These are phyloP conservation scores for Reticulascus tulasneorum DNA, from an alignment of 2,329 filamentous ascomycete genomes.

Conservation along the genomic window DNA sequence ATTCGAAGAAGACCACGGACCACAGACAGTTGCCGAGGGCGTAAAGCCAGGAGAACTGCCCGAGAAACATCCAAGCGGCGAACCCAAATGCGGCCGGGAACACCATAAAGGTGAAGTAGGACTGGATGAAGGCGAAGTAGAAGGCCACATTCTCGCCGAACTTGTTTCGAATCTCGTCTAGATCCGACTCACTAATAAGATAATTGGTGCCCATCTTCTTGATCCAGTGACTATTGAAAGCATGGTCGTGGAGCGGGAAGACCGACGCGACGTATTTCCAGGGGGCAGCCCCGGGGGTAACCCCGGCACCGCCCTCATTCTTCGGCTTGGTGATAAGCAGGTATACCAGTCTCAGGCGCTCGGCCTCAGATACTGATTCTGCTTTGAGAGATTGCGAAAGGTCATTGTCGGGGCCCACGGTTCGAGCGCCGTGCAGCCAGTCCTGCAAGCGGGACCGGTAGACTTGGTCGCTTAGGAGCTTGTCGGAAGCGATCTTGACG, in stretches of 20 bases:
- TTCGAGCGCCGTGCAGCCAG: slow-evolving; percentile 86
- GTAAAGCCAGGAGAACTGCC: slow-evolving; percentile 79
- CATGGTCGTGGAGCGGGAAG: slow-evolving; percentile 75
- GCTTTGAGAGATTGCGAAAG: slow-evolving; percentile 62
- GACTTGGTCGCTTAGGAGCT: slow-evolving; percentile 72
- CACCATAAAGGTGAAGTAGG: slow-evolving; percentile 82
- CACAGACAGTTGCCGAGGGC: slow-evolving; percentile 77
- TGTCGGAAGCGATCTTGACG: slow-evolving; percentile 70
- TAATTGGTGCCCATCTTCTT: slow-evolving; percentile 71
- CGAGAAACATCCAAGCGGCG: slow-evolving; percentile 74
- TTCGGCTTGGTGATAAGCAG: slow-evolving; percentile 72
- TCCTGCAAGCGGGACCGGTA: slow-evolving; percentile 87
- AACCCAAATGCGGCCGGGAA: slow-evolving; percentile 77
- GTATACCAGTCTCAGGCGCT: slow-evolving; percentile 83
- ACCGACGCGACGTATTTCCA: slow-evolving; percentile 72
- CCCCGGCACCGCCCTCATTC: slow-evolving; percentile 73
- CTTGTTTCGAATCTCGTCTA: slow-evolving; percentile 71
- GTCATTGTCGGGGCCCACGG: slow-evolving; percentile 71
- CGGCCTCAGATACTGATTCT: slow-evolving; percentile 81
- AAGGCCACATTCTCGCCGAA: slow-evolving; percentile 86
- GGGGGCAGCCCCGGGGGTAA: slow-evolving; percentile 63
- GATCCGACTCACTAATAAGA: slow-evolving; percentile 58
- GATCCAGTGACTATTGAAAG: slow-evolving; percentile 72
- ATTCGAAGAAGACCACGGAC: slow-evolving; percentile 87
- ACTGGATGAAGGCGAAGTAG: slow-evolving; percentile 92